Evolutionary conservation across 1,284 basidiomycete species (phyloP), one percentile per base, ranked within the genome.

Genomic region (Kwoniella shivajii): DNA sequence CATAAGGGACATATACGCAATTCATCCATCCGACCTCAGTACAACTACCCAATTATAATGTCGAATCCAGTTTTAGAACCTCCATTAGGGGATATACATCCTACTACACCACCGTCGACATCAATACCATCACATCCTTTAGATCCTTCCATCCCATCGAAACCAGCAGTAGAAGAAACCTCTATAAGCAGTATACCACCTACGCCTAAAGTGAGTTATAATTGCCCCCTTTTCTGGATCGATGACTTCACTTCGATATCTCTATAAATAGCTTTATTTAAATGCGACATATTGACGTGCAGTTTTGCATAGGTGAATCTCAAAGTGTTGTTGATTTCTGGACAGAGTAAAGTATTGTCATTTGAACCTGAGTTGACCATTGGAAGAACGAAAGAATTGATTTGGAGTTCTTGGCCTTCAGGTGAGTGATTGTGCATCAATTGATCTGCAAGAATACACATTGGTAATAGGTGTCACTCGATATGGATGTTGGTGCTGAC

Each of bases 321-420:
- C 48, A 88, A 86, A 0, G 90, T 91, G 66, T 80, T 93, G 27
- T 80, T 90, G 53, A 85, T 91, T 29, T 86, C 87, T 1, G 89
- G 90, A 0, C 80, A 83, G 47, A 81, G 86, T 56, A 82, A 86
- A 66, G 85, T 85, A 1, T 88, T 90, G 83, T 80, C 83, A 0
- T 92, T 92, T 66, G 88, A 89, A 46, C 88, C 88, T 9, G 85
- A 86, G 66, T 86, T 84, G 33, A 88, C 88, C 0, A 80, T 92
- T 16, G 88, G 88, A 13, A 80, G 89, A 61, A 86, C 89, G 54
- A 92, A 92, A 77, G 89, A 92, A 78, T 80, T 91, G 46, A 84
- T 88, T 43, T 91, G 89, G 88, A 88, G 86, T 78, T 84, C 85
- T 47, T 92, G 90, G 89, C 88, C 88, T 30, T 80, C 80, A 64